These are phyloP conservation scores for Clavispora vitiphila DNA, from an alignment of 805 yeast species.

Conservation along the genomic window DNA sequence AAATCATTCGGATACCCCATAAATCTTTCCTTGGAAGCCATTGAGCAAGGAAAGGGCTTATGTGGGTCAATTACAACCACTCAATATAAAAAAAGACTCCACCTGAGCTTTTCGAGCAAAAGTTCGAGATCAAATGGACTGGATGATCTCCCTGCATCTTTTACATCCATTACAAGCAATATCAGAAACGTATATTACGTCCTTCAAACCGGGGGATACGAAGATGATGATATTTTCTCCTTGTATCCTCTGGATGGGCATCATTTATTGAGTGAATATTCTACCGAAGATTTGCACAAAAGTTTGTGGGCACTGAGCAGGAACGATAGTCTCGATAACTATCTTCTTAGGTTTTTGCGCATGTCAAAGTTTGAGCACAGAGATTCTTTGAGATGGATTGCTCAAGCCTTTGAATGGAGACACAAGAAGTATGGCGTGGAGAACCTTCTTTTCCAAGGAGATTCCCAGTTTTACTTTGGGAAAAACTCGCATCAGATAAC, in stretches of 20 bases:
- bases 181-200: constrained; percentile 4
- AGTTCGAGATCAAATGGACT: not conserved
- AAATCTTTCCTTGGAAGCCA: not conserved
- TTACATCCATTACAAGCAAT: not conserved
- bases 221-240: constrained; percentile 4
- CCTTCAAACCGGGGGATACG: constrained; percentile 7
- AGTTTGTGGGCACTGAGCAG: constrained; percentile 9
- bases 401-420: constrained; percentile 7
- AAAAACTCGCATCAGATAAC: constrained; percentile 1
- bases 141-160: not conserved
- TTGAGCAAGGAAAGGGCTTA: not conserved
- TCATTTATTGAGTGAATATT: constrained; percentile 2
- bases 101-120: not conserved
- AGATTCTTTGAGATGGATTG: constrained; percentile 7
- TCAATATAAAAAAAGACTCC: not conserved
- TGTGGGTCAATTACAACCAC: not conserved
- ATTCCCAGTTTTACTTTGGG: constrained; percentile 4
- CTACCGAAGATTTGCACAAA: constrained; percentile 9
- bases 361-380: constrained; percentile 2
- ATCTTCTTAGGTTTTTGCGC: constrained; percentile 7
- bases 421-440: constrained; percentile 5
- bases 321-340: constrained; percentile 9
- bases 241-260: constrained; percentile 3
- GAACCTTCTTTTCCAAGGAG: constrained; percentile 7
- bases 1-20: constrained; percentile 12